A percentile compares a stretch with the other conserved stretches of the same genome.
Conservation (phyloP, 768 basidiomycete genomes). For the Calocera viscosa region DNA sequence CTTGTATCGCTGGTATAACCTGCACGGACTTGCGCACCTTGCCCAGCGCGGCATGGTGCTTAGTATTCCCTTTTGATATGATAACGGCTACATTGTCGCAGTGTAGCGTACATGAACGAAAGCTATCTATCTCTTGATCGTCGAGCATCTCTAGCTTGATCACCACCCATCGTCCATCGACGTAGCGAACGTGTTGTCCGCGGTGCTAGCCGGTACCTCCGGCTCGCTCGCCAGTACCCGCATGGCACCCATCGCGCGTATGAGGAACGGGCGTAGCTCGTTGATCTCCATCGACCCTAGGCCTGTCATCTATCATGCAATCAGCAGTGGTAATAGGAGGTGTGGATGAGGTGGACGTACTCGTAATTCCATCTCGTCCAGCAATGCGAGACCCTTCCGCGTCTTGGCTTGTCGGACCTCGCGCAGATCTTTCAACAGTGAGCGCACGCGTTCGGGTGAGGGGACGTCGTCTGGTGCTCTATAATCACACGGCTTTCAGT, state of each 20-base stretch:
- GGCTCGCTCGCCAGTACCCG: slow-evolving; percentile 36
- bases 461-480: slow-evolving; percentile 87
- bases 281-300: slow-evolving; percentile 86
- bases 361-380: slow-evolving; percentile 72
- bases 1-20: slow-evolving; percentile 8
- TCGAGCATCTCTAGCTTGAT: not conserved
- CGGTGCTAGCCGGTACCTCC: not conserved
- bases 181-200: not conserved
- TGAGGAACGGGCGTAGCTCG: slow-evolving; percentile 82
- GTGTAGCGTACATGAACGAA: too few relatives aligned
- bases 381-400: slow-evolving; percentile 63
- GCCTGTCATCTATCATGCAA: slow-evolving; percentile 52
- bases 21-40: slow-evolving; percentile 1
- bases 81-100: too few relatives aligned
- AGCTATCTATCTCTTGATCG: too few relatives aligned
- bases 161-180: not conserved
- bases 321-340: not conserved
- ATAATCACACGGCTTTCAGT: not conserved
- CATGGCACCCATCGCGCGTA: slow-evolving; percentile 64
- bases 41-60: not conserved
- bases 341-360: slow-evolving; percentile 32
- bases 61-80: not conserved
- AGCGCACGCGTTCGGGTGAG: slow-evolving; percentile 69
- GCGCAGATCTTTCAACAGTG: slow-evolving; percentile 83
- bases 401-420: slow-evolving; percentile 93